Evolutionary conservation across 139 green algal genomes (phyloP), one percentile per base, ranked within the genome.

Genomic region (Chlamydomonas schloesseri): DNA sequence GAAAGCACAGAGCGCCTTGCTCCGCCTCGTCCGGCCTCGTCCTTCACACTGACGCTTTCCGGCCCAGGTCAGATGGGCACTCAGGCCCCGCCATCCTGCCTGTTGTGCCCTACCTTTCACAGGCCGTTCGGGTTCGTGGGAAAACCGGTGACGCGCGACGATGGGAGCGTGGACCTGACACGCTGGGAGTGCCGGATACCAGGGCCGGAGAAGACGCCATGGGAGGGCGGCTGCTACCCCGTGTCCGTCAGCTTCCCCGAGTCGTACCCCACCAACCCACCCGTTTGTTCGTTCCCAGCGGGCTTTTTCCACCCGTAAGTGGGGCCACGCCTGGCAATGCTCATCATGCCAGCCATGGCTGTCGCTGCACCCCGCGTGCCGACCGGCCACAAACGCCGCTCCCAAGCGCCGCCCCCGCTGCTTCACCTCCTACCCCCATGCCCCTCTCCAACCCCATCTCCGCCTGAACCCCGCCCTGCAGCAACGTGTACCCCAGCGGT

Each of bases 291-390:
- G 18, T 84, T 84, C 64, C 78, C 78, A 1, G 31, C 37, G 0
- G n/a, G 47, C 42, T 84, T 84, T 37, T 75, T 84, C 37, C 78
- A 84, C 46, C 78, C 78, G 76, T 83, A 37, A 83, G 76, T 81
- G n/a, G n/a, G n/a, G n/a, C n/a, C n/a, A n/a, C n/a, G n/a, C n/a
- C n/a, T n/a, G n/a, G n/a, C n/a, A n/a, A n/a, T n/a, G n/a, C n/a
- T n/a, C n/a, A n/a, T n/a, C n/a, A n/a, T n/a, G n/a, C n/a, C n/a
- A n/a, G n/a, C n/a, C n/a, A n/a, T n/a, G n/a, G n/a, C n/a, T n/a
- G n/a, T n/a, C n/a, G n/a, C n/a, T n/a, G n/a, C n/a, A n/a, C n/a
- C n/a, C n/a, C n/a, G n/a, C n/a, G n/a, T n/a, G n/a, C n/a, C n/a
- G n/a, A n/a, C n/a, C n/a, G n/a, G n/a, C n/a, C n/a, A n/a, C n/a